Evolutionary conservation across 2,329 filamentous ascomycete genomes (phyloP).

Genomic region (Colletotrichum noveboracense): DNA sequence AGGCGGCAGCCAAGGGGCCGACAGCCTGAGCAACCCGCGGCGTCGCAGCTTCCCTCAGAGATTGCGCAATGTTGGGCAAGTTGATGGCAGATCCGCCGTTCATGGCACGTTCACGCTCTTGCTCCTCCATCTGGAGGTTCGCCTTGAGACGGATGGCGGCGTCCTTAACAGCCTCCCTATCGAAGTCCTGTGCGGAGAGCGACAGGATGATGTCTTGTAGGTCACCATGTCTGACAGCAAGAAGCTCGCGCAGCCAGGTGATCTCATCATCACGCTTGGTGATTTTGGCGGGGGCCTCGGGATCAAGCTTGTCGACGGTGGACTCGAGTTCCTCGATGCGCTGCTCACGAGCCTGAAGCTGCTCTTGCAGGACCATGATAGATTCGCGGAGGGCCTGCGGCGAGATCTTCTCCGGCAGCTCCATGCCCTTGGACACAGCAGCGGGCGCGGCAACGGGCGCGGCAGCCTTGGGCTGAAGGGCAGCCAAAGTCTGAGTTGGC

Average conservation of each 20-base stretch:
- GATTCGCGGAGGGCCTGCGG: slow-evolving; percentile 94
- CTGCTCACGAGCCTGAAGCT: slow-evolving; percentile 91
- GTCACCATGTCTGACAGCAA: slow-evolving; percentile 89
- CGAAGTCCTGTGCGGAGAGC: slow-evolving; percentile 75
- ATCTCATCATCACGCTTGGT: slow-evolving; percentile 95
- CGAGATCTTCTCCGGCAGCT: slow-evolving; percentile 84
- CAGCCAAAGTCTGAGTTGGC: slow-evolving; percentile 28
- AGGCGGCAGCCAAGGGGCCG: slow-evolving; percentile 82
- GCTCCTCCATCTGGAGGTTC: slow-evolving; percentile 97
- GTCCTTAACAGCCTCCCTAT: slow-evolving; percentile 82
- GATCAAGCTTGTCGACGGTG: slow-evolving; percentile 70
- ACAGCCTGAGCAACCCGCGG: slow-evolving; percentile 86
- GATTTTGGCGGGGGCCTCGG: slow-evolving; percentile 80
- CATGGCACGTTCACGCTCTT: slow-evolving; percentile 87
- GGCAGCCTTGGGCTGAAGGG: slow-evolving; percentile 35
- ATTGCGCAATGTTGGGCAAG: slow-evolving; percentile 78
- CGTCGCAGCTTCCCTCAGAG: slow-evolving; percentile 77
- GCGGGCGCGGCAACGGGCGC: slow-evolving; percentile 47
- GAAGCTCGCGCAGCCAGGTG: slow-evolving; percentile 89
- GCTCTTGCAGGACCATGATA: slow-evolving; percentile 94
- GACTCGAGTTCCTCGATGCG: slow-evolving; percentile 88
- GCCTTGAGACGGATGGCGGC: slow-evolving; percentile 92
- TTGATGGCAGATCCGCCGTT: slow-evolving; percentile 70
- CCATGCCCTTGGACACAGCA: slow-evolving; percentile 39
- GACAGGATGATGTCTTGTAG: slow-evolving; percentile 89